Evolutionary conservation across 345 rosid genomes (phyloP).

Genomic region (Brassica juncea): DNA sequence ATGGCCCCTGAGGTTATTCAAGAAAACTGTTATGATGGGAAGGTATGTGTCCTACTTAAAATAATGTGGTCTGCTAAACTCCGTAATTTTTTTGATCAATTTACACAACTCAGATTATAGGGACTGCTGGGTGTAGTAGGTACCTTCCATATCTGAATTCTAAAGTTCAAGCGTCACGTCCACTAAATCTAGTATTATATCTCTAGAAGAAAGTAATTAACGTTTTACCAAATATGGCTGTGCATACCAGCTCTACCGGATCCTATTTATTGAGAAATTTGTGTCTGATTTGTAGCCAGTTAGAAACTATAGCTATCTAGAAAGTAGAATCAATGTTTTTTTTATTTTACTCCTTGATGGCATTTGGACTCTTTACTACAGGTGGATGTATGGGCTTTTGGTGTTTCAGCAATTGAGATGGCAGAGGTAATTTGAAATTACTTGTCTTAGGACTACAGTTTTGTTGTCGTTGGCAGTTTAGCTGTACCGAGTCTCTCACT

Average conservation of each 20-base stretch:
- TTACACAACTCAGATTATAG: background rate
- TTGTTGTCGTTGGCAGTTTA: constrained; percentile 22
- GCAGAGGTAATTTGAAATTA: constrained; percentile 71
- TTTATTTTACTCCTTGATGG: too few relatives aligned
- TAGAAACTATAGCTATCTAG: constrained; percentile 17
- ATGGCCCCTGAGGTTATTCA: constrained; percentile 99
- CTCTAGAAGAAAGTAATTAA: constrained; percentile 14
- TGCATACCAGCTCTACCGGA: constrained; percentile 12
- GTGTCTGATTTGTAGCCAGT: constrained; percentile 12
- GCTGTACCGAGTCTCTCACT: constrained; percentile 6
- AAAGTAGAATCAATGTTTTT: background rate
- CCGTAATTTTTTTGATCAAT: background rate
- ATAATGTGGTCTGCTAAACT: constrained; percentile 11
- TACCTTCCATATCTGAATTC: background rate
- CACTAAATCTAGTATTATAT: constrained; percentile 1
- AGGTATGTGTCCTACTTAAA: constrained; percentile 51
- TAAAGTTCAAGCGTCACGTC: background rate
- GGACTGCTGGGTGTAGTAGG: background rate
- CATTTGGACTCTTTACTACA: constrained; percentile 35
- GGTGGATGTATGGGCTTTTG: constrained; percentile 99
- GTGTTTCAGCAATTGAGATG: constrained; percentile 99
- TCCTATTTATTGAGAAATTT: background rate
- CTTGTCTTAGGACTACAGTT: constrained; percentile 7
- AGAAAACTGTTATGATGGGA: constrained; percentile 98
- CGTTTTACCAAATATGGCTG: background rate